Base-by-base conservation (phyloP, 106 monocot species). In the Dendrobium huoshanense region DNA sequence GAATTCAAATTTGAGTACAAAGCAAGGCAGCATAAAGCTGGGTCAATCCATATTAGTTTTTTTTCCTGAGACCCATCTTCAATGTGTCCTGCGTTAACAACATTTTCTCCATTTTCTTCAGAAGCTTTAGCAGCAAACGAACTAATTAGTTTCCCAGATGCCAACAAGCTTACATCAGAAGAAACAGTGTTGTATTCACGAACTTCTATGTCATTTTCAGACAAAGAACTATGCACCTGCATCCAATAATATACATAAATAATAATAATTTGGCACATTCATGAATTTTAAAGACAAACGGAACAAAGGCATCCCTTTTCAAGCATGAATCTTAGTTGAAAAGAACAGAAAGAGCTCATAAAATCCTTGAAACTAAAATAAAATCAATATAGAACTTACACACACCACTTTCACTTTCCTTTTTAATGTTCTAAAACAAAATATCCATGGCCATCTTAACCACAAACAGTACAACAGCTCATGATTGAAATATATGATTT, bases 21-120 rank as follows among this genome's bases (percentile, higher is more conserved):
- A 20, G 92, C 88, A 84, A 98, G 83, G 61, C 85, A 92, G 79
- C 94, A 98, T 70, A 88, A 88, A 49, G 55, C 77, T 67, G 94
- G 92, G 40, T 96, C 98, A 40, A 95, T 81, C 98, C 98, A 98
- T 79, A 91, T 89, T 42, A 77, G 58, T 55, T 83, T 87, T 25
- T 31, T 54, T 47, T 81, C 82, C 77, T 86, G 81, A 22, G 19
- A 51, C 51, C 56, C 85, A 49, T 84, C 83, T 47, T 78, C 75
- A 75, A 55, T 73, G 37, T 70, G 25, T 45, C 2, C 65, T 20
- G 41, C 48, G 40, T 81, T 72, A 40, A 41, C 41, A 55, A 67
- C 87, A 87, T 82, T 83, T 49, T 64, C 77, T 58, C 37, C 81
- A 81, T 64, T 41, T 22, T 45, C 55, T 19, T 51, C 51, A 48